phyloP scores from a whole-genome alignment of 768 basidiomycete genomes.

The Ephemerocybe angulata region DNA sequence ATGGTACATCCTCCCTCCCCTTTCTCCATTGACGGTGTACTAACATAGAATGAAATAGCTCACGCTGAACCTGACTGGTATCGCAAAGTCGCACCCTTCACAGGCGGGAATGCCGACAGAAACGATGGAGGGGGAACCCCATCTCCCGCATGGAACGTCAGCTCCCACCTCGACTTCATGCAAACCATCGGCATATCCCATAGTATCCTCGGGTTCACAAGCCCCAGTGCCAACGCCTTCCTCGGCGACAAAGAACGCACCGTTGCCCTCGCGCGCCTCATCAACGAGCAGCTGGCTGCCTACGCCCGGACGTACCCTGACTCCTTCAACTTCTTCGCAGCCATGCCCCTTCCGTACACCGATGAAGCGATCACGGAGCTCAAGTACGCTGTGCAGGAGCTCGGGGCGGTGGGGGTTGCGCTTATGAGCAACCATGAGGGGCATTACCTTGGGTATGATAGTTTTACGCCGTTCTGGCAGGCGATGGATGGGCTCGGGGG shows the following conservation, averaged over 20 bases:
- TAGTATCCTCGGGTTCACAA: conserved; percentile 29
- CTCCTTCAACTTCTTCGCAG: conserved; percentile 31
- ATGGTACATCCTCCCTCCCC: background rate
- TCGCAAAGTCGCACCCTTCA: conserved; percentile 23
- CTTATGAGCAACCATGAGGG: conserved; percentile 32
- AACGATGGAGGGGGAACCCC: background rate
- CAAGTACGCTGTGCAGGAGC: conserved; percentile 25
- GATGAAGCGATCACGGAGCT: conserved; percentile 30
- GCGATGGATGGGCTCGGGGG: conserved; percentile 26
- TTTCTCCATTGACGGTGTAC: background rate
- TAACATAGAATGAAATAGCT: background rate
- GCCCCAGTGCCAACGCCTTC: conserved; percentile 31
- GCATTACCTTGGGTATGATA: conserved; percentile 28
- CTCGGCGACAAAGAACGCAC: conserved; percentile 24
- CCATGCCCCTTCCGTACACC: conserved; percentile 34
- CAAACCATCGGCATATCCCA: conserved; percentile 26
- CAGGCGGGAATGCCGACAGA: conserved; percentile 25
- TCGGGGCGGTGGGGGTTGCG: conserved; percentile 33
- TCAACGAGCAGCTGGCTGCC: conserved; percentile 35
- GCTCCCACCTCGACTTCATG: conserved; percentile 29
- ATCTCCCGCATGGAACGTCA: conserved; percentile 26
- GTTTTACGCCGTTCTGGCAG: conserved; percentile 28
- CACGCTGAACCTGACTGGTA: conserved; percentile 23
- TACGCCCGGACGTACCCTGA: conserved; percentile 25
- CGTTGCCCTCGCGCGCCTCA: conserved; percentile 31